Evolutionary conservation across 495 filamentous ascomycete genomes (phyloP).

Genomic region (Lasiosphaeris hirsuta): DNA sequence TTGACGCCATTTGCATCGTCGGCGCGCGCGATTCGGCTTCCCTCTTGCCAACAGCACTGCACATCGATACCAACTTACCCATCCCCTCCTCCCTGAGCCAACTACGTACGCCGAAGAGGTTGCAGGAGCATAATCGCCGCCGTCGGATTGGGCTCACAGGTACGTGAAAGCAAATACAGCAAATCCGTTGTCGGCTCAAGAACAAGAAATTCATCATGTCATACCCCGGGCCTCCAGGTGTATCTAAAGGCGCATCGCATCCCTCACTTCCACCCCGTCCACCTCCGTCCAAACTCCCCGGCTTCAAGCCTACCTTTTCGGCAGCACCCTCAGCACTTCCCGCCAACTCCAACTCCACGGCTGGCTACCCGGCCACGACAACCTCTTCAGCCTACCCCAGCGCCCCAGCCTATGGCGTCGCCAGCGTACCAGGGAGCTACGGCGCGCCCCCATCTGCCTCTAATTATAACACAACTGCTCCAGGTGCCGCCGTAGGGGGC

Average conservation of each 20-base stretch:
- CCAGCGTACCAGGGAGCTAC: slow-evolving; percentile 36
- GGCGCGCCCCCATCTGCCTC: slow-evolving; percentile 33
- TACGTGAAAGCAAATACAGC: slow-evolving; percentile 38
- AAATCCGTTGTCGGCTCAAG: slow-evolving; percentile 42
- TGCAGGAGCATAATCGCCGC: slow-evolving; percentile 13
- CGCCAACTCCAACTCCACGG: slow-evolving; percentile 7
- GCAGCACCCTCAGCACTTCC: slow-evolving; percentile 27
- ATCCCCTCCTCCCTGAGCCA: slow-evolving; percentile 24
- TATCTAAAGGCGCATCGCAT: slow-evolving; percentile 53
- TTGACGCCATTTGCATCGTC: too few relatives aligned
- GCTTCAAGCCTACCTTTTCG: slow-evolving; percentile 60
- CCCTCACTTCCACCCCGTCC: slow-evolving; percentile 80
- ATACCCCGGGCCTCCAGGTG: slow-evolving; percentile 89
- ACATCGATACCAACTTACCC: background rate
- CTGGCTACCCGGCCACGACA: slow-evolving; percentile 29
- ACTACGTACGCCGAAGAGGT: slow-evolving; percentile 21
- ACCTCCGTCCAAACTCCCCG: slow-evolving; percentile 59
- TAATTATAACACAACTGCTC: slow-evolving; percentile 33
- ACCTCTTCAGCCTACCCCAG: slow-evolving; percentile 22
- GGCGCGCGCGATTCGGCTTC: background rate
- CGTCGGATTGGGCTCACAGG: slow-evolving; percentile 40
- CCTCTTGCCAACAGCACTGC: background rate
- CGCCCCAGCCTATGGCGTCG: slow-evolving; percentile 27
- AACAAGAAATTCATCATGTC: slow-evolving; percentile 87
- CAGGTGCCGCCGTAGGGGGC: slow-evolving; percentile 26